These are phyloP conservation scores for Verticillium nonalfalfae DNA, from an alignment of 2,329 filamentous ascomycete genomes.

Conservation along the genomic window DNA sequence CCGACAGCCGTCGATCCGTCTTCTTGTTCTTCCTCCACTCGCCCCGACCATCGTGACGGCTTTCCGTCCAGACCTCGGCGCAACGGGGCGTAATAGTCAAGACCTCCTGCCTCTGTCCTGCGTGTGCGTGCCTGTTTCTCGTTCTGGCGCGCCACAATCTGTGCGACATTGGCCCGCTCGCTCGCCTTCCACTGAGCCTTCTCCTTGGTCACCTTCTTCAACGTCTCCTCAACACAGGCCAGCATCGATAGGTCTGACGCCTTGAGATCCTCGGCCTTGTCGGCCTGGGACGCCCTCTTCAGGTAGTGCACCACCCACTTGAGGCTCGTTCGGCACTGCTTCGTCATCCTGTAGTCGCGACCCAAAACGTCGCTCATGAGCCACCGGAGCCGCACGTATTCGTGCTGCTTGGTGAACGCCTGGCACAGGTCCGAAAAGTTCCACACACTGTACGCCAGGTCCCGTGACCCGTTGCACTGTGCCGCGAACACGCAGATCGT, in stretches of 20 bases:
- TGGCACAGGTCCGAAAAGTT: slow-evolving; percentile 31
- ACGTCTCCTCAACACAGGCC: slow-evolving; percentile 1
- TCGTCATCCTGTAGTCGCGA: slow-evolving; percentile 6
- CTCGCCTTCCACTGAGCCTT: neutral
- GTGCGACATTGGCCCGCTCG: neutral
- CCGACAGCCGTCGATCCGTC: neutral
- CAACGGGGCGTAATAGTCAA: neutral
- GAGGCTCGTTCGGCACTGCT: slow-evolving; percentile 4
- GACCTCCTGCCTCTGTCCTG: neutral
- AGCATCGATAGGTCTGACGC: slow-evolving; percentile 7
- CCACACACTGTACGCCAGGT: slow-evolving; percentile 26
- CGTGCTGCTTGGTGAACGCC: slow-evolving; percentile 20
- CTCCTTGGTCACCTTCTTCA: neutral
- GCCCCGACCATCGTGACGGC: neutral
- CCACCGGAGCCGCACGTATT: slow-evolving; percentile 21
- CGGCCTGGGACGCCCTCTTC: neutral
- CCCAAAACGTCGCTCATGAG: slow-evolving; percentile 16
- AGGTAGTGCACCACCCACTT: slow-evolving; percentile 8
- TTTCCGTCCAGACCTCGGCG: neutral
- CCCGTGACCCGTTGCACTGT: slow-evolving; percentile 25
- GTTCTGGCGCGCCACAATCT: neutral
- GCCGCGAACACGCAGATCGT: slow-evolving; percentile 28
- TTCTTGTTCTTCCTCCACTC: neutral
- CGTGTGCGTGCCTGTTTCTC: neutral
- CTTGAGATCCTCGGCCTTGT: slow-evolving; percentile 6